Base-by-base conservation (phyloP, 208 protist species). In the Wallacemonas sp. region DNA sequence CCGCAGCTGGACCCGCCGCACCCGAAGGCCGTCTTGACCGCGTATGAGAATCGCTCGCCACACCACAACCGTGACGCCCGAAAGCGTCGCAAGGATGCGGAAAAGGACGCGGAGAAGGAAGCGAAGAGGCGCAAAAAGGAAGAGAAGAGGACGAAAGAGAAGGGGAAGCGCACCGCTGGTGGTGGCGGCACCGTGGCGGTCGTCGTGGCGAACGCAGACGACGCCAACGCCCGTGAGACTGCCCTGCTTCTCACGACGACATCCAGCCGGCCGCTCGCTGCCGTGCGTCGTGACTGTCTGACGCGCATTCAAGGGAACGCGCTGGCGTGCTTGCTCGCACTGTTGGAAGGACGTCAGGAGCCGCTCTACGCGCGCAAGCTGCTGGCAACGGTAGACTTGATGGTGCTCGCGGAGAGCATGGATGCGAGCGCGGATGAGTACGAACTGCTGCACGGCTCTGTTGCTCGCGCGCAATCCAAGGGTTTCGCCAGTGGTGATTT, bases 311-410 rank as follows among this genome's bases (percentile, higher is more conserved):
- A 80, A 39, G 66, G 64, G 14, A 53, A 65, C 31, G 58, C 79
- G 15, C 64, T 90, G 27, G 62, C 71, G 14, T 77, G 77, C 33
- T 66, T 90, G 62, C 64, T 90, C 31, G 68, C 77, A n/a, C 65
- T 85, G 6, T 70, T 82, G 22, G 83, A 90, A 59, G 83, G 83
- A n/a, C 68, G 77, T 17, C 65, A 83, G 41, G 81, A 87, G 26
- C 72, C 77, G 3, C 12, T 17, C 21, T 81, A 77, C 36, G 54
- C 69, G 0, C 58, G 65, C 17, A 62, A 63, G 46, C 56, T 83
- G n/a, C 67, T 87, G 2, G 64, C 67, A 3, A 83, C 76, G 33
- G 61, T 83, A 1, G 72, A 80, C 39, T 33, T 87, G 27, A 75
- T 51, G 15, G 28, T 79, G 47, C 62, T 87, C 45, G 69, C 28